phyloP scores from a whole-genome alignment of 345 rosid genomes.

The Mercurialis annua region DNA sequence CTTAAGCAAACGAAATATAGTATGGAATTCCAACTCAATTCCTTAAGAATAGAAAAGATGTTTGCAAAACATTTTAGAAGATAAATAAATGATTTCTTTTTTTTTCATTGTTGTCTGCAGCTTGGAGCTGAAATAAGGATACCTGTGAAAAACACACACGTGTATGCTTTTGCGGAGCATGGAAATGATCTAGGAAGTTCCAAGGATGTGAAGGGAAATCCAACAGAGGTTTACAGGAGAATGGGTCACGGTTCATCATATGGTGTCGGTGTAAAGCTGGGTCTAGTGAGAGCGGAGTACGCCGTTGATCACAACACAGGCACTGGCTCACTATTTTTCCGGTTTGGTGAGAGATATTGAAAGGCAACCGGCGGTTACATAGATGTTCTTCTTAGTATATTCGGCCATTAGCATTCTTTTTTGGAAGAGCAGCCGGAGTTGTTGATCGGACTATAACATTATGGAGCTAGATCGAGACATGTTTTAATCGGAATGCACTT shows the following conservation, averaged over 20 bases:
- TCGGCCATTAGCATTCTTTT: conserved; percentile 14
- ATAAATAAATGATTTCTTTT: conserved; percentile 6
- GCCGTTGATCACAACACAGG: conserved; percentile 95
- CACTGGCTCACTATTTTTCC: conserved; percentile 81
- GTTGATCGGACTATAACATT: conserved; percentile 5
- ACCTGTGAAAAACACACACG: conserved; percentile 80
- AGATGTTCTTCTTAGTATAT: conserved; percentile 14
- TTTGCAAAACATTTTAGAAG: too few relatives aligned
- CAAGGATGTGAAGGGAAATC: conserved; percentile 95
- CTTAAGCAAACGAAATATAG: too few relatives aligned
- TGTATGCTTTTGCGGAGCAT: conserved; percentile 89
- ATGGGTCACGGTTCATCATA: conserved; percentile 92
- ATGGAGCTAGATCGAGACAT: conserved; percentile 19
- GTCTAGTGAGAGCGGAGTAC: conserved; percentile 88
- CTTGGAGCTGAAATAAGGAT: conserved; percentile 91
- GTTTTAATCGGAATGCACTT: conserved; percentile 13
- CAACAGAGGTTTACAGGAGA: conserved; percentile 89
- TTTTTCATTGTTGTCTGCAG: conserved; percentile 35
- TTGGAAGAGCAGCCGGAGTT: neutral
- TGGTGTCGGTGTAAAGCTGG: conserved; percentile 83
- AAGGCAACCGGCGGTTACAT: conserved; percentile 1
- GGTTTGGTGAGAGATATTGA: conserved; percentile 92
- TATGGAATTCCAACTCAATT: too few relatives aligned
- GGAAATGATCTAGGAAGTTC: conserved; percentile 95
- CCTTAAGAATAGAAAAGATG: too few relatives aligned